Base-by-base conservation (phyloP, 768 basidiomycete genomes). In the Grammothele lineata region DNA sequence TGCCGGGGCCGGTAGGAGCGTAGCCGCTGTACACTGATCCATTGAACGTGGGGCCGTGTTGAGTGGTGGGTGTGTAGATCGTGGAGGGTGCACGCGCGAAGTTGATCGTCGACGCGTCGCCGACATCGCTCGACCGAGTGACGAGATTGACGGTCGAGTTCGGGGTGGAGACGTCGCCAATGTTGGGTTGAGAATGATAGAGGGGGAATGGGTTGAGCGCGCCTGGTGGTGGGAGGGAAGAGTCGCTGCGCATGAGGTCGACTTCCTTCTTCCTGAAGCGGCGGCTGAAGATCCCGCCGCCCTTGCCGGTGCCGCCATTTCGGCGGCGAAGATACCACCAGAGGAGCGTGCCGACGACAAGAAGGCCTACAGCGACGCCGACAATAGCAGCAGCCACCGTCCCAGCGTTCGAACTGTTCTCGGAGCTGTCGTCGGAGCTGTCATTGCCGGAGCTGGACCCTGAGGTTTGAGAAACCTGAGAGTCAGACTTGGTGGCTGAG, bases 381-480 rank as follows among this genome's bases (percentile, higher is more conserved):
- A 62, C 36, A 7, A 62, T 39, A 2, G 51, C 61, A 2, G 55
- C 60, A 0, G 48, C 57, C 21, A 62, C 52, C 12, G 55, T 52
- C n/a, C 55, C 57, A 1, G 46, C 45, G 34, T 30, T 43, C 3
- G 45, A 44, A n/a, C 33, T 35, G 35, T 32, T 42, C 15, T 10
- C 30, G 10, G 51, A 19, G 15, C 48, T 80, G 72, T n/a, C 80
- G 57, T 49, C 72, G 57, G 57, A 76, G 83, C 19, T 33, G 22
- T 7, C 9, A n/a, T 14, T 19, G 4, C 86, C 87, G 11, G 80
- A 69, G 36, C 68, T 83, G 59, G 82, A 87, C 1, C 84, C 85
- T 21, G 75, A 76, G n/a, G 79, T 70, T 58, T 89, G 87, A 19
- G 83, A 87, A 82, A 89, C 84, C 30, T 77, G 73, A n/a, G 83